These are phyloP conservation scores for Apocynum venetum DNA, from an alignment of 257 asterid genomes.

Conservation along the genomic window DNA sequence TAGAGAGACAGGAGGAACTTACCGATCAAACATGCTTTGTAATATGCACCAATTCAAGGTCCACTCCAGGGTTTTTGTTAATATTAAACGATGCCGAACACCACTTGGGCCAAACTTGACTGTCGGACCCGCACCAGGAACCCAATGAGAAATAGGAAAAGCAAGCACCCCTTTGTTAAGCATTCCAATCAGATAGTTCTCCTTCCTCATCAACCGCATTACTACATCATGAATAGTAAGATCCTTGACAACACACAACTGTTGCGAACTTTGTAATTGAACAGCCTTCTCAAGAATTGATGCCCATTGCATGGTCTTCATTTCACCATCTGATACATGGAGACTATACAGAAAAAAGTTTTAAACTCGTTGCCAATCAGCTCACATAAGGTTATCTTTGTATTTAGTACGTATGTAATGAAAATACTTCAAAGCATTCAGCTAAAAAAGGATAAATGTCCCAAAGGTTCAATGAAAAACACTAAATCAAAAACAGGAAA, in stretches of 20 bases:
- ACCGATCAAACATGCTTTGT: conserved; percentile 98
- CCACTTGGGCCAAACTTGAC: conserved; percentile 47
- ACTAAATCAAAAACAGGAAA: not conserved
- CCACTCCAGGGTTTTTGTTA: conserved; percentile 96
- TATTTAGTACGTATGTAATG: not conserved
- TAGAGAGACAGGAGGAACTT: conserved; percentile 1
- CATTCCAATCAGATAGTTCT: conserved; percentile 97
- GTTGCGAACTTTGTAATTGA: conserved; percentile 59
- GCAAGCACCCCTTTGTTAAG: conserved; percentile 94
- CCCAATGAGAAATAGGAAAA: conserved; percentile 77
- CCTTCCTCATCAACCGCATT: conserved; percentile 95
- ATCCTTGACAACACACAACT: conserved; percentile 76
- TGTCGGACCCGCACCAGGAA: conserved; percentile 74
- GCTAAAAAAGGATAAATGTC: not conserved
- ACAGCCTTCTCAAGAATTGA: conserved; percentile 80
- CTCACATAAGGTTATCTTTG: not conserved
- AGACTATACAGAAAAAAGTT: conserved; percentile 52
- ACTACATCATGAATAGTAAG: conserved; percentile 84
- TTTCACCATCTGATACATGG: conserved; percentile 74
- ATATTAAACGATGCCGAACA: conserved; percentile 45
- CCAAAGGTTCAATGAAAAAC: not conserved
- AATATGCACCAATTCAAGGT: conserved; percentile 92
- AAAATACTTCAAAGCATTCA: not conserved
- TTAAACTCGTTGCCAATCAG: not conserved
- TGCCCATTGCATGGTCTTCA: conserved; percentile 93